Percentiles rank a stretch among this genome's conserved stretches.
Evolutionary conservation across 2,329 filamentous ascomycete species (phyloP).

Genomic region (Penicillium crustosum): DNA sequence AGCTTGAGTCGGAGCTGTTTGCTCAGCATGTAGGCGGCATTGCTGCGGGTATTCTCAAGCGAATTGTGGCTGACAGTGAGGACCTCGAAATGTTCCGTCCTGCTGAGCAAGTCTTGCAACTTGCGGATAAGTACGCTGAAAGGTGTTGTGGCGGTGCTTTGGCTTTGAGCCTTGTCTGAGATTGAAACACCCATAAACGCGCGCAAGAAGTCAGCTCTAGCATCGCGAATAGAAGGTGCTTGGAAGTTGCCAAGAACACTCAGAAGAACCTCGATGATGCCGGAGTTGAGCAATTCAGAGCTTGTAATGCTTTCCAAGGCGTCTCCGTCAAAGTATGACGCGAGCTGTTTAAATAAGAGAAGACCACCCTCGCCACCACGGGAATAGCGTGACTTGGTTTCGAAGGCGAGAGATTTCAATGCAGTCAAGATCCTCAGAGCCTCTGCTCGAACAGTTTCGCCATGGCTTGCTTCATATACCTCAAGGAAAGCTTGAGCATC

Average conservation of each 20-base stretch:
- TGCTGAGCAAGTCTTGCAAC: conserved; percentile 90
- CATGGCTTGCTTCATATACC: conserved; percentile 74
- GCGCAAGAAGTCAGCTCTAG: conserved; percentile 81
- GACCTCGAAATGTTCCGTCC: conserved; percentile 97
- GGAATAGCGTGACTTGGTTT: conserved; percentile 72
- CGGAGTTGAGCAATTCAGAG: conserved; percentile 87
- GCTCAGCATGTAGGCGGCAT: conserved; percentile 90
- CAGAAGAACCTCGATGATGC: conserved; percentile 80
- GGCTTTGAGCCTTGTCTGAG: conserved; percentile 58
- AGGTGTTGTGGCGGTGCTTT: conserved; percentile 70
- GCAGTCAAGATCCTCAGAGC: conserved; percentile 72
- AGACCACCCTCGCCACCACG: conserved; percentile 51
- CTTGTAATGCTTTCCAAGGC: conserved; percentile 92
- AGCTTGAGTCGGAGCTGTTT: conserved; percentile 91
- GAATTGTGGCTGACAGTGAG: conserved; percentile 92
- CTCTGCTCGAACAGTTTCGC: conserved; percentile 73
- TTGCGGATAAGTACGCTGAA: conserved; percentile 93
- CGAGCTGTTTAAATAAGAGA: conserved; percentile 71
- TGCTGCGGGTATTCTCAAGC: conserved; percentile 85
- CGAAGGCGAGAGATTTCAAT: conserved; percentile 67
- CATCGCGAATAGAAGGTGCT: conserved; percentile 46
- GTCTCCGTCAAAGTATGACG: conserved; percentile 83
- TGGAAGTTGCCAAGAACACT: conserved; percentile 75
- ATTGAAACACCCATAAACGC: conserved; percentile 83
- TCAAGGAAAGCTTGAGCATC: conserved; percentile 82